These are phyloP conservation scores for Lactifluus echinatus DNA, from an alignment of 768 basidiomycete species.

Conservation along the genomic window DNA sequence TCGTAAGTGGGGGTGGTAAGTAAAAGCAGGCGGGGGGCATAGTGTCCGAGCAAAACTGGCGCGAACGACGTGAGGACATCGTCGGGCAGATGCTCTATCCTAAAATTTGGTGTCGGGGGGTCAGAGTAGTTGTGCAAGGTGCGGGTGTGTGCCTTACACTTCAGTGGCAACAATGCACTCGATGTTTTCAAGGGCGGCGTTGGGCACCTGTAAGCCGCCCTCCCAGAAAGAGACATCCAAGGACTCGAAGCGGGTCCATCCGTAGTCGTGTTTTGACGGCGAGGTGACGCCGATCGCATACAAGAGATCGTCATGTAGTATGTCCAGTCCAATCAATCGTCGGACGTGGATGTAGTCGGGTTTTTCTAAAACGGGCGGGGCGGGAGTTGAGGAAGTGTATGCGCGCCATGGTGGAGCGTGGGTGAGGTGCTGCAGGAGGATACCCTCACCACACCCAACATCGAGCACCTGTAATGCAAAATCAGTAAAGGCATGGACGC, in stretches of 20 bases:
- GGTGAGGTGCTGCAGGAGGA: conserved; percentile 57
- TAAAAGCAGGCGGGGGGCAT: conserved; percentile 64
- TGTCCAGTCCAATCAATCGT: conserved; percentile 56
- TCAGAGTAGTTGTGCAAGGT: background rate
- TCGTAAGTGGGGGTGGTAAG: conserved; percentile 82
- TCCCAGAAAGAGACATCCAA: conserved; percentile 62
- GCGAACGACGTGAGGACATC: conserved; percentile 53
- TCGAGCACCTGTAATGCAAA: conserved; percentile 53
- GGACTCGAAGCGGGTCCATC: conserved; percentile 53
- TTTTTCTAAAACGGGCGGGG: conserved; percentile 4
- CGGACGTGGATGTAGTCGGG: conserved; percentile 49
- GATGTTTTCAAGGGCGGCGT: conserved; percentile 51
- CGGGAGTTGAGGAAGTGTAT: conserved; percentile 26
- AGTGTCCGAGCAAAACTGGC: conserved; percentile 65
- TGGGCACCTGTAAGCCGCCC: conserved; percentile 61
- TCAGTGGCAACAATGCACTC: conserved; percentile 75
- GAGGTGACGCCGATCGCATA: conserved; percentile 43
- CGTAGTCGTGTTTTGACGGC: conserved; percentile 28
- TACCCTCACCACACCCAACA: conserved; percentile 78
- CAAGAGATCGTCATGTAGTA: conserved; percentile 43
- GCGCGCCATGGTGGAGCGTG: conserved; percentile 66
- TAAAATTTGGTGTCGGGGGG: conserved; percentile 25
- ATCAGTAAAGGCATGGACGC: background rate
- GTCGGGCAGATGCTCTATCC: conserved; percentile 71
- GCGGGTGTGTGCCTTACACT: conserved; percentile 51